Evolutionary conservation across 2,329 filamentous ascomycete genomes (phyloP).

Genomic region (Ascochyta rabiei): DNA sequence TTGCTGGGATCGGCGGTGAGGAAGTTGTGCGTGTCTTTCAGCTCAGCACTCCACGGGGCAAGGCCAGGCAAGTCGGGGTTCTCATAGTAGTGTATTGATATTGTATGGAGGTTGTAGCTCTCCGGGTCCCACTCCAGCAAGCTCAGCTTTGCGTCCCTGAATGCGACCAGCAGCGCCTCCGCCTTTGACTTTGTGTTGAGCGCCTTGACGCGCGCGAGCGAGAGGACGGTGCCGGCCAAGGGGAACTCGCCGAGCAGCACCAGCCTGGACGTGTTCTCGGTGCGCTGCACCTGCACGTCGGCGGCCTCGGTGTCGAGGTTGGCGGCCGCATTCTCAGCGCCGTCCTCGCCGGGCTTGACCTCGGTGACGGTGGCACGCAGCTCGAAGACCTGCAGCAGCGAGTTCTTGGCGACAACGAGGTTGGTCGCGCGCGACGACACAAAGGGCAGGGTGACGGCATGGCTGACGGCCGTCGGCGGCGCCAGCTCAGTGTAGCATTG

Average conservation of each 20-base stretch:
- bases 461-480: conserved; percentile 91
- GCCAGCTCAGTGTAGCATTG: conserved; percentile 97
- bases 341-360: conserved; percentile 50
- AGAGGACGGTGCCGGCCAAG: conserved; percentile 82
- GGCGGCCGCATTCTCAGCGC: conserved; percentile 43
- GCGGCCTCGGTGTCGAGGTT: conserved; percentile 59
- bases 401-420: conserved; percentile 89
- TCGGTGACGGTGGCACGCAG: conserved; percentile 71
- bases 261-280: conserved; percentile 74
- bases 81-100: conserved; percentile 98
- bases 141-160: conserved; percentile 90
- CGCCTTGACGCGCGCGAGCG: conserved; percentile 77
- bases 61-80: conserved; percentile 80
- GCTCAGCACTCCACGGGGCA: conserved; percentile 78
- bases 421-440: conserved; percentile 77
- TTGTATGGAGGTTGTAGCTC: conserved; percentile 77
- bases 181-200: conserved; percentile 77
- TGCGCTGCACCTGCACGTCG: conserved; percentile 60
- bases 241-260: conserved; percentile 84
- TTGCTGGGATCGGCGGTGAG: conserved; percentile 89
- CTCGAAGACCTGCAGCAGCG: conserved; percentile 88
- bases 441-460: conserved; percentile 81
- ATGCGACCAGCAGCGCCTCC: conserved; percentile 81
- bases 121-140: conserved; percentile 92
- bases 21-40: conserved; percentile 78